Evolutionary conservation across 2,329 filamentous ascomycete species (phyloP), one percentile per base, ranked within the genome.

Genomic region (Pseudocercospora pini-densiflorae): DNA sequence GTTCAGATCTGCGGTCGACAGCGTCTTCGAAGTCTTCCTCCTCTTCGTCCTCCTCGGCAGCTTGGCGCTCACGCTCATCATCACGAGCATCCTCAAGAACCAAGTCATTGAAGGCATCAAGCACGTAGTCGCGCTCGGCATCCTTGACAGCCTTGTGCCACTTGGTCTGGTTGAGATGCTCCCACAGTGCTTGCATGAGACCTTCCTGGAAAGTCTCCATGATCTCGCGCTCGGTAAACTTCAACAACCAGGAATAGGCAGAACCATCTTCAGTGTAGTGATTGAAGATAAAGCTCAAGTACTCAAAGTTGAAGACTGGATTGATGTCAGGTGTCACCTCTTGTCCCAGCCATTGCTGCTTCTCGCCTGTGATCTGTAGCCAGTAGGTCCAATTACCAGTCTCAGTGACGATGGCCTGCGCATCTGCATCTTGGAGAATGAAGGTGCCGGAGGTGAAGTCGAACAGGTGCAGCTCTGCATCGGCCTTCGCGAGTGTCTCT

Each of bases 281-380:
- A 76, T 99, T 99, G 86, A 99, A 99, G 75, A 99, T 97, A 78
- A 98, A 98, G 0, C 94, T 98, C n/a, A 97, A 85, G 74, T 94
- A 98, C 79, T 99, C 95, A 72, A 97, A 98, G 81, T 98, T 98
- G 84, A 98, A 99, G 21, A 99, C 94, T 0, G 95, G 95, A 74
- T 98, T 98, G 79, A 98, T 93, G 73, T 99, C 95, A 6, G 92
- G 90, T 31, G 93, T 85, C 31, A 99, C 88, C 2, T 90, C 87
- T 70, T 97, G 92, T 23, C 93, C 93, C 2, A 99, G 84, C 92
- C 93, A 97, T 62, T 94, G 89, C 74, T 89, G 89, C 36, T 92
- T 88, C 45, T 87, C 85, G 68, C 90, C 90, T 49, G 88, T 87
- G 63, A 98, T 90, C 76, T 97, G 92, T 33, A 99, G 84, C 93